phyloP scores from a whole-genome alignment of 1,284 basidiomycete species.

The Apiotrichum veenhuisii region DNA sequence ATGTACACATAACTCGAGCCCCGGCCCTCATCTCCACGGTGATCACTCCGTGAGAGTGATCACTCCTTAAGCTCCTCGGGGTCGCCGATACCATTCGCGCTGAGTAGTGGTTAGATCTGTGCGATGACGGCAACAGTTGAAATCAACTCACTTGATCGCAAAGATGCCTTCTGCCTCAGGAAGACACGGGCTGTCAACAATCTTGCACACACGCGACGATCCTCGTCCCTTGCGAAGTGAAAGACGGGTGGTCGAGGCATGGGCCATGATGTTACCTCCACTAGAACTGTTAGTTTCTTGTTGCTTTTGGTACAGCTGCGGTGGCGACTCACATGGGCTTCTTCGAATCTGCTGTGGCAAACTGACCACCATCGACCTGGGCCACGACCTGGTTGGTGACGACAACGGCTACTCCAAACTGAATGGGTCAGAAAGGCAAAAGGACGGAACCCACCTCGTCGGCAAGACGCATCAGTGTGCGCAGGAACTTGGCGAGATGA shows the following conservation, averaged over 20 bases:
- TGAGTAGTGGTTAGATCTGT: slow-evolving; percentile 13
- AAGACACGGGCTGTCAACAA: slow-evolving; percentile 96
- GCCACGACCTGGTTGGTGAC: slow-evolving; percentile 99
- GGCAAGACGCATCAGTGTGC: slow-evolving; percentile 86
- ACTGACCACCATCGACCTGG: slow-evolving; percentile 87
- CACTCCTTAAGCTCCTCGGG: slow-evolving; percentile 73
- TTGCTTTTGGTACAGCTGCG: slow-evolving; percentile 11
- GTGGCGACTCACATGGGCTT: slow-evolving; percentile 68
- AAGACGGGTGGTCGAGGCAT: slow-evolving; percentile 89
- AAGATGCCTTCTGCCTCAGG: slow-evolving; percentile 96
- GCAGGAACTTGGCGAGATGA: slow-evolving; percentile 94
- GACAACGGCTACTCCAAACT: slow-evolving; percentile 97
- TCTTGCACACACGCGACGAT: slow-evolving; percentile 90
- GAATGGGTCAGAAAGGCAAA: background rate
- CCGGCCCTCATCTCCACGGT: background rate
- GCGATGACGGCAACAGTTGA: background rate
- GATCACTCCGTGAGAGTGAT: background rate
- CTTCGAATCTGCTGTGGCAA: slow-evolving; percentile 75
- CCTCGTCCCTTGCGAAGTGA: slow-evolving; percentile 92
- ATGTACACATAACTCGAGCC: background rate
- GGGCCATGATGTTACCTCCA: slow-evolving; percentile 93
- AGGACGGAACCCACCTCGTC: slow-evolving; percentile 69
- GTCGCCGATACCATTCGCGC: slow-evolving; percentile 77
- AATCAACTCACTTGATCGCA: slow-evolving; percentile 66
- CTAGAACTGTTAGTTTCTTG: slow-evolving; percentile 26